These are phyloP conservation scores for Hyaloscypha bicolor DNA, from an alignment of 495 filamentous ascomycete species.

Conservation along the genomic window DNA sequence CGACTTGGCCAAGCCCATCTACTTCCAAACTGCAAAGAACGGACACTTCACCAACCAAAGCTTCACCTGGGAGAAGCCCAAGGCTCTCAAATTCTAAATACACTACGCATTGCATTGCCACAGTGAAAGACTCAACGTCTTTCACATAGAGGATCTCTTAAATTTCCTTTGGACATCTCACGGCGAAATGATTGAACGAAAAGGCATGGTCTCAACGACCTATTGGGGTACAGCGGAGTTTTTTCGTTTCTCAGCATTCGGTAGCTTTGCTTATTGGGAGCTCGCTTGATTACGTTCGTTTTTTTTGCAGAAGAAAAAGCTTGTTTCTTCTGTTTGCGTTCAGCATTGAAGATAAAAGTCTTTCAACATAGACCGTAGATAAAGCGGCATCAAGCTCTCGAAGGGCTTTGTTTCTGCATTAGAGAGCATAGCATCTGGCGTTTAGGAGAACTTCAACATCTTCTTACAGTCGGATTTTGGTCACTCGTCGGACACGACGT, in stretches of 20 bases:
- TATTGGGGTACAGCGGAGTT: conserved; percentile 27
- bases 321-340: conserved; percentile 20
- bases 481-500: neutral
- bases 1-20: conserved; percentile 92
- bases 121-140: conserved; percentile 49
- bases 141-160: conserved; percentile 32
- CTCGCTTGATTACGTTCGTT: conserved; percentile 6
- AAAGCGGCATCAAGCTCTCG: conserved; percentile 29
- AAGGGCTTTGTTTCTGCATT: conserved; percentile 22
- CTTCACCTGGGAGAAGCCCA: conserved; percentile 98
- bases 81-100: conserved; percentile 83
- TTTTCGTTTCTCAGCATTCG: conserved; percentile 15
- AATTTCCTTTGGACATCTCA: conserved; percentile 34
- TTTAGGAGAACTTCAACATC: conserved; percentile 39
- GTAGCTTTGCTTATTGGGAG: neutral
- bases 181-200: conserved; percentile 35
- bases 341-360: conserved; percentile 34
- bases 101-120: conserved; percentile 35
- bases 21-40: conserved; percentile 98
- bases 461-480: conserved; percentile 31
- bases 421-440: conserved; percentile 36
- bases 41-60: conserved; percentile 99
- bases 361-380: conserved; percentile 41
- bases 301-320: conserved; percentile 13
- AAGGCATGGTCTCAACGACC: conserved; percentile 37